Conservation (phyloP, 768 basidiomycete genomes). For the Mycena capillaripes region DNA sequence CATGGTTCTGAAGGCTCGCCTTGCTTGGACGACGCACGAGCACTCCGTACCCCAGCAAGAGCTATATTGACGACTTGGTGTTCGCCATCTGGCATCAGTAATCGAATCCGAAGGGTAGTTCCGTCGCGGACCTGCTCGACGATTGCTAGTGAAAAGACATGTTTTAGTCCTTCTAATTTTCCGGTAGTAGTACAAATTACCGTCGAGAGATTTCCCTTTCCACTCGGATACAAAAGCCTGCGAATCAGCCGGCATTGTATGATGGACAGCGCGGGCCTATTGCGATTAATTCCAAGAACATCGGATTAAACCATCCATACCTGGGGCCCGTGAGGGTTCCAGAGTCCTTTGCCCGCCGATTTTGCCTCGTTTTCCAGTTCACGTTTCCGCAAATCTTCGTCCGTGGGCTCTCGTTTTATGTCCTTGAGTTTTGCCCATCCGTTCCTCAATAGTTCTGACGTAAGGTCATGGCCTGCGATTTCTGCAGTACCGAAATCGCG, state of each 20-base stretch:
- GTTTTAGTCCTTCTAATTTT: slow-evolving; percentile 16
- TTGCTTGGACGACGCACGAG: slow-evolving; percentile 77
- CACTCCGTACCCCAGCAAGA: slow-evolving; percentile 85
- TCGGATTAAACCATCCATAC: slow-evolving; percentile 49
- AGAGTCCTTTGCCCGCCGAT: slow-evolving; percentile 82
- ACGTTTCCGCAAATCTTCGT: slow-evolving; percentile 55
- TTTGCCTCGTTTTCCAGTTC: slow-evolving; percentile 86
- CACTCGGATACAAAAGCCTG: slow-evolving; percentile 91
- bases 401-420: slow-evolving; percentile 50
- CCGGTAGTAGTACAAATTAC: slow-evolving; percentile 54
- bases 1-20: slow-evolving; percentile 86
- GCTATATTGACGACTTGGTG: slow-evolving; percentile 93
- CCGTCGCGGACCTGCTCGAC: slow-evolving; percentile 97
- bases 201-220: slow-evolving; percentile 93
- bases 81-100: slow-evolving; percentile 88
- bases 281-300: slow-evolving; percentile 13
- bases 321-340: slow-evolving; percentile 87
- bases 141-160: slow-evolving; percentile 70
- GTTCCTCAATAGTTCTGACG: slow-evolving; percentile 81
- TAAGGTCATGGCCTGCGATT: slow-evolving; percentile 79
- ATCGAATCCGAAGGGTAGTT: slow-evolving; percentile 88
- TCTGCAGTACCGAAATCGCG: slow-evolving; percentile 88
- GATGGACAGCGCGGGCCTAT: slow-evolving; percentile 80
- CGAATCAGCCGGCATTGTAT: slow-evolving; percentile 92
- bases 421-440: slow-evolving; percentile 98